phyloP scores from a whole-genome alignment of 257 asterid species.

The Solanum dulcamara region DNA sequence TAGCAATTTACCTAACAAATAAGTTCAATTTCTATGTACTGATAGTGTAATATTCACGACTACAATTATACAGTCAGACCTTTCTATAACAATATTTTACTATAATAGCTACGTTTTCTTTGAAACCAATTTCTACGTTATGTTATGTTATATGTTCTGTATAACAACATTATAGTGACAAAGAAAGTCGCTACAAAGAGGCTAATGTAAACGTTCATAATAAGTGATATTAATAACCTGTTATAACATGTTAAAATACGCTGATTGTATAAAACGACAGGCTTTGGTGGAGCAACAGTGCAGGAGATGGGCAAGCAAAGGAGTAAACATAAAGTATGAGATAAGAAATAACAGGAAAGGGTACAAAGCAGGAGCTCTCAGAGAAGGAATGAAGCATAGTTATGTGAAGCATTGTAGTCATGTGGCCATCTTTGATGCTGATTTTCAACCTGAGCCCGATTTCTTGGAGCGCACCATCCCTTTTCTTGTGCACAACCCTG shows the following conservation, averaged over 20 bases:
- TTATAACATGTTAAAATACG: not conserved
- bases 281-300: not conserved
- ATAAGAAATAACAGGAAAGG: not conserved
- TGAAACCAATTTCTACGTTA: not conserved
- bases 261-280: not conserved
- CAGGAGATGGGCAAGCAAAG: slow-evolving; percentile 1
- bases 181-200: not conserved
- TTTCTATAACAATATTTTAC: not conserved
- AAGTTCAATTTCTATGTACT: not conserved
- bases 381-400: slow-evolving; percentile 19
- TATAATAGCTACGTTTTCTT: not conserved
- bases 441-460: slow-evolving; percentile 1
- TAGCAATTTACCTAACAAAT: too few relatives aligned
- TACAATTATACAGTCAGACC: not conserved
- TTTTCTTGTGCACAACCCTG: slow-evolving; percentile 24
- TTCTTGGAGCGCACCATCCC: slow-evolving; percentile 15
- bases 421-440: slow-evolving; percentile 7
- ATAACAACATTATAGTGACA: not conserved
- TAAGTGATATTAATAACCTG: not conserved
- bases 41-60: not conserved
- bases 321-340: slow-evolving; percentile 5
- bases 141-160: not conserved
- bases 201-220: not conserved
- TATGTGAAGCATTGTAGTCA: not conserved
- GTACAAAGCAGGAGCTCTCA: slow-evolving; percentile 1